A percentile compares a stretch with the other conserved stretches of the same genome.
Conservation (phyloP, 2,329 filamentous ascomycete species). For the Xylariaceae sp. region DNA sequence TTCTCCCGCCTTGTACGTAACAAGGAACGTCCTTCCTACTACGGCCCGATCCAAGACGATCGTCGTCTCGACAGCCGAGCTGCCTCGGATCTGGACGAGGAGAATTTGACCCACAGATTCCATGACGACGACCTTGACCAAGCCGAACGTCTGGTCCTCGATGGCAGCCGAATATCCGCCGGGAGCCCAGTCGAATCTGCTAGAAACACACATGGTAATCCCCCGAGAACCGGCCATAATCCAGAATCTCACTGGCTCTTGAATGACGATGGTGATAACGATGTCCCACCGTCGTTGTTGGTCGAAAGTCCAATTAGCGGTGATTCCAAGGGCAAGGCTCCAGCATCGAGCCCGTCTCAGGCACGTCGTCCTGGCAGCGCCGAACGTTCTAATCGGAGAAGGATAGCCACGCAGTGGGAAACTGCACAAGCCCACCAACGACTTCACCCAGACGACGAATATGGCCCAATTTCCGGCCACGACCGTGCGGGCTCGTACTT, state of each 20-base stretch:
- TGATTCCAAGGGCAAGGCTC: constrained; percentile 24
- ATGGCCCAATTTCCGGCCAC: constrained; percentile 17
- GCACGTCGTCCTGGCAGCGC: constrained; percentile 32
- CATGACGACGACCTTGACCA: constrained; percentile 45
- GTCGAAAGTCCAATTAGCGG: constrained; percentile 43
- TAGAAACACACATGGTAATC: constrained; percentile 14
- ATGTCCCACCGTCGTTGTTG: constrained; percentile 58
- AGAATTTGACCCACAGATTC: constrained; percentile 48
- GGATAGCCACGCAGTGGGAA: constrained; percentile 50
- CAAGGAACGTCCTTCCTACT: constrained; percentile 40
- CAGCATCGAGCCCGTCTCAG: constrained; percentile 23
- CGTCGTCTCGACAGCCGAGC: constrained; percentile 38
- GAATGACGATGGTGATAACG: constrained; percentile 43
- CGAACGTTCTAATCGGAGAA: constrained; percentile 40
- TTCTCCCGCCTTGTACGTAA: constrained; percentile 41
- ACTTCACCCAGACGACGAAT: constrained; percentile 39
- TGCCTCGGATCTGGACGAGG: constrained; percentile 45
- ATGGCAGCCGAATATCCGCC: constrained; percentile 43
- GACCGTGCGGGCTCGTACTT: constrained; percentile 17
- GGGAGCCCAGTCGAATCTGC: constrained; percentile 31
- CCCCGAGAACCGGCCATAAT: constrained; percentile 15
- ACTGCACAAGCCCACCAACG: constrained; percentile 46
- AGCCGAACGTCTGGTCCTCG: constrained; percentile 37
- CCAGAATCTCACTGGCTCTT: constrained; percentile 27
- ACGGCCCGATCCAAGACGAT: constrained; percentile 44